phyloP scores from a whole-genome alignment of 305 asterid genomes.

The Nicotiana rustica region DNA sequence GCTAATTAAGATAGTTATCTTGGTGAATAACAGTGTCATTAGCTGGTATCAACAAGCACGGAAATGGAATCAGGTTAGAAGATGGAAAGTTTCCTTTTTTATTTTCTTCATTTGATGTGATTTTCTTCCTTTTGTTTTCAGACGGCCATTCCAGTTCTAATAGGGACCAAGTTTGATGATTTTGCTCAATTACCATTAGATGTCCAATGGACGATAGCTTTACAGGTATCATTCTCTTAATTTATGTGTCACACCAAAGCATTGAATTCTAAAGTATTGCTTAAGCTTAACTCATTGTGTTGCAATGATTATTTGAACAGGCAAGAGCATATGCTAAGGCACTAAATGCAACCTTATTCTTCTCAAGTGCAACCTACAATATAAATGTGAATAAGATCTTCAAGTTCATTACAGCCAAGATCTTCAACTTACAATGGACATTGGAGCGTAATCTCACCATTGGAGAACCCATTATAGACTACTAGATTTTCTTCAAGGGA shows the following conservation, averaged over 20 bases:
- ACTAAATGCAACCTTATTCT: slow-evolving; percentile 75
- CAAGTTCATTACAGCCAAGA: slow-evolving; percentile 84
- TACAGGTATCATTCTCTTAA: slow-evolving; percentile 58
- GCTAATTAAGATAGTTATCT: background rate
- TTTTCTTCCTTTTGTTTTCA: slow-evolving; percentile 39
- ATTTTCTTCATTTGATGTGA: slow-evolving; percentile 1
- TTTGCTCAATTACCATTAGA: slow-evolving; percentile 78
- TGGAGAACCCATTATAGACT: slow-evolving; percentile 89
- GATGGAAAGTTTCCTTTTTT: background rate
- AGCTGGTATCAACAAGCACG: slow-evolving; percentile 82
- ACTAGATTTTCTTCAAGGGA: slow-evolving; percentile 40
- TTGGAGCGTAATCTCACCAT: slow-evolving; percentile 81
- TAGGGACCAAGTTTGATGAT: slow-evolving; percentile 93
- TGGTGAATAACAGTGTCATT: slow-evolving; percentile 55
- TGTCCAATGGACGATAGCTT: slow-evolving; percentile 88
- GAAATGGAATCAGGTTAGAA: slow-evolving; percentile 71
- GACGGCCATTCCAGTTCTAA: slow-evolving; percentile 80
- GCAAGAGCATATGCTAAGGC: slow-evolving; percentile 85
- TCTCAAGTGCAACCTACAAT: slow-evolving; percentile 85
- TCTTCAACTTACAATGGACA: slow-evolving; percentile 75
- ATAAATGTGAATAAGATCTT: slow-evolving; percentile 84
- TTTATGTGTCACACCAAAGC: background rate
- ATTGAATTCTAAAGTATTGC: background rate
- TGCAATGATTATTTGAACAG: slow-evolving; percentile 45
- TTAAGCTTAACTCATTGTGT: background rate